A percentile compares a stretch with the other conserved stretches of the same genome.
Conservation (phyloP, 1,139 yeast genomes). For the Yamadazyma diddensiae region DNA sequence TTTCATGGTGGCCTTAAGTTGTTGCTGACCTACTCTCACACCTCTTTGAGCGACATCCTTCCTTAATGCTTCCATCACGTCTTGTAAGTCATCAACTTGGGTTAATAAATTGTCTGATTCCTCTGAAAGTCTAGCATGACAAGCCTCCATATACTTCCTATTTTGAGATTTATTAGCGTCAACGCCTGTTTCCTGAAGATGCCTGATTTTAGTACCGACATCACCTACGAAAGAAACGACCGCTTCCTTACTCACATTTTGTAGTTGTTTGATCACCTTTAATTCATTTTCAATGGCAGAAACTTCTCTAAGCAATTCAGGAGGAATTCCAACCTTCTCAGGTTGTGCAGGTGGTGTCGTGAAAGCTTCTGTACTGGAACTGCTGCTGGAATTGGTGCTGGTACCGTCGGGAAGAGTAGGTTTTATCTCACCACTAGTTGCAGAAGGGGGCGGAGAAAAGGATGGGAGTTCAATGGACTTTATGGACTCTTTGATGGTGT, state of each 20-base stretch:
- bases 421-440: not conserved
- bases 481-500: slow-evolving; percentile 10
- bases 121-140: slow-evolving; percentile 70
- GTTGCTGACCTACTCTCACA: slow-evolving; percentile 75
- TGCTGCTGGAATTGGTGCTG: not conserved
- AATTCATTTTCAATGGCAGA: slow-evolving; percentile 49
- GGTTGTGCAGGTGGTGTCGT: slow-evolving; percentile 2
- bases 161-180: slow-evolving; percentile 46
- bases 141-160: slow-evolving; percentile 71
- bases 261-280: slow-evolving; percentile 63
- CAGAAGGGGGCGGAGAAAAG: not conserved
- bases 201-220: slow-evolving; percentile 46
- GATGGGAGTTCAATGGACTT: slow-evolving; percentile 7
- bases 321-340: not conserved
- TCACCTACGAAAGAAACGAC: slow-evolving; percentile 44
- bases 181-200: slow-evolving; percentile 44
- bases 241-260: slow-evolving; percentile 39
- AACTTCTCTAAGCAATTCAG: slow-evolving; percentile 7
- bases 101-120: slow-evolving; percentile 76
- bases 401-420: not conserved
- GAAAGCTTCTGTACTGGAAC: slow-evolving; percentile 2
- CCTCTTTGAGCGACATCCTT: slow-evolving; percentile 94
- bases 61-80: slow-evolving; percentile 82
- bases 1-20: slow-evolving; percentile 60
- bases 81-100: slow-evolving; percentile 88